Evolutionary conservation across 108 stramenopile species (phyloP).

Genomic region (Tribonema minus): DNA sequence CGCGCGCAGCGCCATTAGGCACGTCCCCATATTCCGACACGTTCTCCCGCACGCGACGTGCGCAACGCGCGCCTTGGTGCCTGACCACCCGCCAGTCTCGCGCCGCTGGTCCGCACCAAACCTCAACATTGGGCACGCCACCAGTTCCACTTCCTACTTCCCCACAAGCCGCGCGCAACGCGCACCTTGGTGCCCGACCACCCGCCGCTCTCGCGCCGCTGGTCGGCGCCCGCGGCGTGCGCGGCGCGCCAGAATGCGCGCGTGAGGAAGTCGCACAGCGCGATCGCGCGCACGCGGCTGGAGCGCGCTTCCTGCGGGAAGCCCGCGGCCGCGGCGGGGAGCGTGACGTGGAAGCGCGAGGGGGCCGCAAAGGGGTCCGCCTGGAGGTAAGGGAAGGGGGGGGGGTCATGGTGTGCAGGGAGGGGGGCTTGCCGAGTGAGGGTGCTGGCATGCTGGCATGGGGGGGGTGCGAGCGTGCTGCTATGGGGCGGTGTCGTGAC

Average conservation of each 20-base stretch:
- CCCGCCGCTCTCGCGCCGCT: conserved; percentile 45
- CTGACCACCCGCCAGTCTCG: conserved; percentile 41
- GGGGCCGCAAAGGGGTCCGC: conserved; percentile 89
- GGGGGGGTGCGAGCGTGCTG: too few species aligned
- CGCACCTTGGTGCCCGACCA: conserved; percentile 36
- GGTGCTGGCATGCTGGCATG: conserved; percentile 59
- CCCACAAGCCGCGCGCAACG: too few species aligned
- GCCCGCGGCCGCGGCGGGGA: conserved; percentile 61
- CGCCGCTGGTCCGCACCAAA: conserved; percentile 70
- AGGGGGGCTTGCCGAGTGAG: not conserved
- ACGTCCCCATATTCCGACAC: too few species aligned
- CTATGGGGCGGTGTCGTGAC: too few species aligned
- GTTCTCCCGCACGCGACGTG: too few species aligned
- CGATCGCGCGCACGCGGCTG: conserved; percentile 55
- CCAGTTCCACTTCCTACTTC: conserved; percentile 38
- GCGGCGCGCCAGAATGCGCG: conserved; percentile 64
- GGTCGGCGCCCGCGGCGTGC: conserved; percentile 71
- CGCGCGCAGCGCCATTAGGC: too few species aligned
- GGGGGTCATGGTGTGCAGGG: not conserved
- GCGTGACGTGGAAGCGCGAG: conserved; percentile 71
- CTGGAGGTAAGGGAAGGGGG: conserved; percentile 56
- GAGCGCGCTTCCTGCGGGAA: conserved; percentile 68
- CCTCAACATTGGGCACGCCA: conserved; percentile 60
- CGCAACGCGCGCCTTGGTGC: too few species aligned
- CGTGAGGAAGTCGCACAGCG: conserved; percentile 74